These are phyloP conservation scores for Elongisporangium prolatum DNA, from an alignment of 352 stramenopile genomes.

Conservation along the genomic window DNA sequence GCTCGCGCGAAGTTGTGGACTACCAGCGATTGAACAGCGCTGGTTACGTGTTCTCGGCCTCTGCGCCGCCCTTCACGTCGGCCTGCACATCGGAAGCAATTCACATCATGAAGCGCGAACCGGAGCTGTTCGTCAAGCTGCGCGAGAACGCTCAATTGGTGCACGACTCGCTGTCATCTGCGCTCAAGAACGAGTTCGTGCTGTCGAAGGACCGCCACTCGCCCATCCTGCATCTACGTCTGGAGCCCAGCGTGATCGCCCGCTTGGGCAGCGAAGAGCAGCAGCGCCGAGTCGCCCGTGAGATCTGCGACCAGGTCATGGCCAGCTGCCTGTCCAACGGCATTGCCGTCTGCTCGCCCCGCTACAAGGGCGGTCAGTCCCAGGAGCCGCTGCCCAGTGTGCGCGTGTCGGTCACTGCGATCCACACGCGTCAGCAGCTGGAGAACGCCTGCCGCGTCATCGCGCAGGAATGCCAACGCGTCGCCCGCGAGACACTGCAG, in stretches of 20 bases:
- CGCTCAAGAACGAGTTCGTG: constrained; percentile 30
- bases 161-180: constrained; percentile 43
- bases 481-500: constrained; percentile 39
- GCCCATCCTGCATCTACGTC: constrained; percentile 67
- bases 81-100: constrained; percentile 85
- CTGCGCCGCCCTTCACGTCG: constrained; percentile 94
- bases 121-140: constrained; percentile 63
- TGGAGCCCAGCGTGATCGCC: constrained; percentile 37
- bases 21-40: constrained; percentile 97
- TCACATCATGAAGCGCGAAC: constrained; percentile 77
- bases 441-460: constrained; percentile 51
- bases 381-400: constrained; percentile 65
- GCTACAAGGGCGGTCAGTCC: constrained; percentile 64
- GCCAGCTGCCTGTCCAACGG: constrained; percentile 51
- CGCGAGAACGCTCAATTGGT: constrained; percentile 56
- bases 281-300: constrained; percentile 40
- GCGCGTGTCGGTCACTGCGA: constrained; percentile 68
- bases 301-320: constrained; percentile 67
- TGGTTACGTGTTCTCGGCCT: constrained; percentile 98
- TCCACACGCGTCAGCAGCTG: constrained; percentile 57
- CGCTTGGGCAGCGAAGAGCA: constrained; percentile 34
- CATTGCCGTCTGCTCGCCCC: constrained; percentile 66
- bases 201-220: constrained; percentile 60
- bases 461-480: constrained; percentile 45
- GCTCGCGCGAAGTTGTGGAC: constrained; percentile 95